Conservation (phyloP, 768 basidiomycete genomes). For the Chalciporus piperatus region DNA sequence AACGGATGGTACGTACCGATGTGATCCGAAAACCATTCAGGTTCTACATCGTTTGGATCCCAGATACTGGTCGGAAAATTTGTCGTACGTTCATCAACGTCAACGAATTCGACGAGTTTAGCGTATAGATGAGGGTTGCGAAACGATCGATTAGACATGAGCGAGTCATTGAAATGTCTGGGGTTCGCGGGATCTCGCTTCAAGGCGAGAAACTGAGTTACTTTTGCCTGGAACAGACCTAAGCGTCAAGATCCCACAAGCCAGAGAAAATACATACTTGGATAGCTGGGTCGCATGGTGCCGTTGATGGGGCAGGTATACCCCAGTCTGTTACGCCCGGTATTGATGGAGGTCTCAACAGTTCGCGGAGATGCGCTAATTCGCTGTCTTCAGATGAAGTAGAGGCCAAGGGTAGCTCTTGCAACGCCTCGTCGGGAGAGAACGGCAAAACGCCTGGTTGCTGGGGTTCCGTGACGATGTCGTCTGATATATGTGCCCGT, state of each 20-base stretch:
- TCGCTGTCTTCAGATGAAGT: conserved; percentile 41
- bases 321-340: conserved; percentile 72
- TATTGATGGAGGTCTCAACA: conserved; percentile 63
- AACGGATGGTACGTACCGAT: conserved; percentile 57
- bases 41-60: conserved; percentile 60
- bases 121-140: conserved; percentile 96
- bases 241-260: neutral
- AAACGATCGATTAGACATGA: conserved; percentile 91
- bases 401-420: conserved; percentile 11
- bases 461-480: conserved; percentile 30
- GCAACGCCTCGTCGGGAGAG: conserved; percentile 18
- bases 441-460: neutral
- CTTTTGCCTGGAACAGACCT: conserved; percentile 58
- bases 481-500: conserved; percentile 49
- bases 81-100: conserved; percentile 83
- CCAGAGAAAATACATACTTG: conserved; percentile 40
- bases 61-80: conserved; percentile 77
- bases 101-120: conserved; percentile 92
- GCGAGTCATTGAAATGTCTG: conserved; percentile 92
- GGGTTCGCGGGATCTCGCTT: conserved; percentile 61
- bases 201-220: conserved; percentile 72
- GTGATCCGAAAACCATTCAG: conserved; percentile 73
- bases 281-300: conserved; percentile 59
- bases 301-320: conserved; percentile 57
- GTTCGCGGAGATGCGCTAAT: conserved; percentile 47